These are phyloP conservation scores for Starmerella potacharoeniae DNA, from an alignment of 805 yeast species.

Conservation along the genomic window DNA sequence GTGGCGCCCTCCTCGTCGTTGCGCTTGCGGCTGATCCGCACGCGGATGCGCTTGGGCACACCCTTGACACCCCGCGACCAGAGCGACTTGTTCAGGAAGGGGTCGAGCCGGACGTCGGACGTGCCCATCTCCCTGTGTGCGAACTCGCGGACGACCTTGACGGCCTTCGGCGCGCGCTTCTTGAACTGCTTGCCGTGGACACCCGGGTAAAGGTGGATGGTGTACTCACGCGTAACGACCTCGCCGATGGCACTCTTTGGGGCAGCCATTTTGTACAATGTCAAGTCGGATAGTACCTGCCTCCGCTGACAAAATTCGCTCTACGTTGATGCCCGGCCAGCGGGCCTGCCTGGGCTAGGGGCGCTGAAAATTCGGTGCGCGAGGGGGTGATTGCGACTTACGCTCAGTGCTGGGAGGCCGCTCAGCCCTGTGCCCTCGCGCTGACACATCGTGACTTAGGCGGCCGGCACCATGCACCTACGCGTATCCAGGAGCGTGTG, in stretches of 20 bases:
- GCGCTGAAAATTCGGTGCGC: not conserved
- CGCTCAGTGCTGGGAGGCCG: not conserved
- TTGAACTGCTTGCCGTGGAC: slow-evolving; percentile 98
- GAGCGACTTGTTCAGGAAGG: slow-evolving; percentile 93
- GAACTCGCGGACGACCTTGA: slow-evolving; percentile 97
- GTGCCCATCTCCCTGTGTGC: slow-evolving; percentile 99
- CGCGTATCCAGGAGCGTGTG: not conserved
- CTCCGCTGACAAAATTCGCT: slow-evolving; percentile 6
- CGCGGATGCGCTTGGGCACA: slow-evolving; percentile 95
- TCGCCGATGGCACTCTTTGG: slow-evolving; percentile 72
- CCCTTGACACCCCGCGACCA: slow-evolving; percentile 99
- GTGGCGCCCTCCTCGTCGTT: slow-evolving; percentile 99
- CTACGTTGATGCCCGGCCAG: not conserved
- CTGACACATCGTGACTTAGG: not conserved
- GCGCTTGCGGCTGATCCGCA: slow-evolving; percentile 98
- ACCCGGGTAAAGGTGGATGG: slow-evolving; percentile 99
- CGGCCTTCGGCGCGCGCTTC: slow-evolving; percentile 99
- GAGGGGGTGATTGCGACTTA: not conserved
- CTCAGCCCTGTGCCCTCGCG: slow-evolving; percentile 1
- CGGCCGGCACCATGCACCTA: not conserved
- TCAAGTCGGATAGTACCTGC: slow-evolving; percentile 4
- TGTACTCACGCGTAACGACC: slow-evolving; percentile 99
- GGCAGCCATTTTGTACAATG: slow-evolving; percentile 32
- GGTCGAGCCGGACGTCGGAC: slow-evolving; percentile 96
- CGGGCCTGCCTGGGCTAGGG: not conserved